A percentile compares a stretch with the other conserved stretches of the same genome.
Conservation (phyloP, 2,329 filamentous ascomycete species). For the Rhexocercosporidium sp. region DNA sequence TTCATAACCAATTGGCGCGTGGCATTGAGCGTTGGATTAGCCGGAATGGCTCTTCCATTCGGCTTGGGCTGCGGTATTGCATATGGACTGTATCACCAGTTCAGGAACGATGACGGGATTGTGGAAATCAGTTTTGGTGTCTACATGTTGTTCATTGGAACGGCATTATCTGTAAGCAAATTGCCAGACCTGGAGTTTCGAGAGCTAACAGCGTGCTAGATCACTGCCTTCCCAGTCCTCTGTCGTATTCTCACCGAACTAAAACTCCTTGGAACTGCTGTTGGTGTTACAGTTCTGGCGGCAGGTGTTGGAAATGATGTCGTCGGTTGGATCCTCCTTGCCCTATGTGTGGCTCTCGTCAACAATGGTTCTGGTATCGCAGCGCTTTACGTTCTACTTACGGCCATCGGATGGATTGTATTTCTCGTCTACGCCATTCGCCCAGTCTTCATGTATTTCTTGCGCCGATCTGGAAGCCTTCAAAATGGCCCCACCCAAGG, state of each 20-base stretch:
- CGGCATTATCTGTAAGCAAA: slow-evolving; percentile 70
- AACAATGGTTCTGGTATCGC: slow-evolving; percentile 84
- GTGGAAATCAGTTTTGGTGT: slow-evolving; percentile 65
- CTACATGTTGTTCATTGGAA: slow-evolving; percentile 83
- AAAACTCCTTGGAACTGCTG: slow-evolving; percentile 80
- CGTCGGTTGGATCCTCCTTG: slow-evolving; percentile 88
- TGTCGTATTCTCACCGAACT: slow-evolving; percentile 93
- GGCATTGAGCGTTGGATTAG: slow-evolving; percentile 76
- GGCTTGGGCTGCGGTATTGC: slow-evolving; percentile 81
- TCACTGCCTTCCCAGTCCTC: slow-evolving; percentile 89
- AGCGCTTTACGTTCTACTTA: slow-evolving; percentile 83
- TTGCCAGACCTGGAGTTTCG: not conserved
- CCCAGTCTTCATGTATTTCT: slow-evolving; percentile 75
- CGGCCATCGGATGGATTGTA: slow-evolving; percentile 74
- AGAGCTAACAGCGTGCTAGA: slow-evolving; percentile 46
- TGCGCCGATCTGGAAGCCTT: slow-evolving; percentile 76
- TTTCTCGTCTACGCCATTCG: slow-evolving; percentile 76
- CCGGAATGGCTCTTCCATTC: slow-evolving; percentile 84
- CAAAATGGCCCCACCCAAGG: slow-evolving; percentile 88
- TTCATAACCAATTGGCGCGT: slow-evolving; percentile 81
- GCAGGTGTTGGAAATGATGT: slow-evolving; percentile 95
- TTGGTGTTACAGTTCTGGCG: slow-evolving; percentile 87
- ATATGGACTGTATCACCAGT: slow-evolving; percentile 79
- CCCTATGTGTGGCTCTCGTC: slow-evolving; percentile 89
- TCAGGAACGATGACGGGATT: slow-evolving; percentile 54